phyloP scores from a whole-genome alignment of 257 asterid species.

The Forsythia viridissima region DNA sequence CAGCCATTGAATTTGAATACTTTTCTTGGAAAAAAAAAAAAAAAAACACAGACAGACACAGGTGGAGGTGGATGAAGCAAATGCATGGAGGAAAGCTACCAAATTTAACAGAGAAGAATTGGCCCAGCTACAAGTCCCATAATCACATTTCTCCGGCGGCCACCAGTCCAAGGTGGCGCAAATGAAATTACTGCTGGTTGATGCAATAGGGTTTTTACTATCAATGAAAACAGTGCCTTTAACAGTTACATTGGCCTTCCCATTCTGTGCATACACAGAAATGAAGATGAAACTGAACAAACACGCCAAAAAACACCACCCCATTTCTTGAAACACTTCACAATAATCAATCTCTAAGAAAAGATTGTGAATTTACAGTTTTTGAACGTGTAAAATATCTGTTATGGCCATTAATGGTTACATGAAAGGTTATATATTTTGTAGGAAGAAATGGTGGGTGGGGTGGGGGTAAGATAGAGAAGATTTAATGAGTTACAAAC shows the following conservation, averaged over 20 bases:
- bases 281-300: slow-evolving; percentile 25
- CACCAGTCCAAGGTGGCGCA: slow-evolving; percentile 96
- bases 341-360: slow-evolving; percentile 11
- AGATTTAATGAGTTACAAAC: slow-evolving; percentile 3
- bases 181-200: slow-evolving; percentile 58
- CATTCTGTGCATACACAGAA: slow-evolving; percentile 27
- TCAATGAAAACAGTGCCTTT: slow-evolving; percentile 48
- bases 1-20: too few species aligned
- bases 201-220: slow-evolving; percentile 51
- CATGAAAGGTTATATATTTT: background rate
- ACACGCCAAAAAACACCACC: slow-evolving; percentile 19
- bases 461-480: background rate
- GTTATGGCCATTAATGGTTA: background rate
- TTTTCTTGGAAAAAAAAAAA: too few species aligned
- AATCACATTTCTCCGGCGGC: slow-evolving; percentile 87
- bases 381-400: background rate
- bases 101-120: slow-evolving; percentile 74
- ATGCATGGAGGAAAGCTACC: slow-evolving; percentile 35
- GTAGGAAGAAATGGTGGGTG: background rate
- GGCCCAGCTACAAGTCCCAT: slow-evolving; percentile 86
- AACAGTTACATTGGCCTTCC: slow-evolving; percentile 21
- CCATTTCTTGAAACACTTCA: slow-evolving; percentile 29
- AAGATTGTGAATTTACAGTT: slow-evolving; percentile 3
- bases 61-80: too few species aligned
- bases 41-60: too few species aligned